A percentile compares a stretch with the other conserved stretches of the same genome.
Evolutionary conservation across 2,329 filamentous ascomycete species (phyloP).

Genomic region (Diaporthe ilicicola): DNA sequence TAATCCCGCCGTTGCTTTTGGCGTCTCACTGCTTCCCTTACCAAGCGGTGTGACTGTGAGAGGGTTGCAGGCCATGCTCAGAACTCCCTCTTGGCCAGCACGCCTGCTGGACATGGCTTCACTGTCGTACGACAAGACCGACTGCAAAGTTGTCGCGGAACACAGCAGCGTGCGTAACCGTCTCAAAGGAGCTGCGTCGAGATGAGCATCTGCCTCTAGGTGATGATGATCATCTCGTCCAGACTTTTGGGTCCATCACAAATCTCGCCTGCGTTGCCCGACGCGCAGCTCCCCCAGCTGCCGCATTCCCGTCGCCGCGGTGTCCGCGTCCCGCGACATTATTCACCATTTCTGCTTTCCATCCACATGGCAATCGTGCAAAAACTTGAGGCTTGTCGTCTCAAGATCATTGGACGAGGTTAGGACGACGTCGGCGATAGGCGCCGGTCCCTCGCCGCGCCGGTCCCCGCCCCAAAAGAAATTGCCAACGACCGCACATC

Average conservation of each 20-base stretch:
- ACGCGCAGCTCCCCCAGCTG: conserved; percentile 15
- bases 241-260: conserved; percentile 19
- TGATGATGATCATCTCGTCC: conserved; percentile 23
- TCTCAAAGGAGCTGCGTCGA: conserved; percentile 9
- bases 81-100: neutral
- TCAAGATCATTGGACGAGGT: conserved; percentile 6
- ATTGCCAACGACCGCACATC: conserved; percentile 17
- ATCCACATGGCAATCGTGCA: neutral
- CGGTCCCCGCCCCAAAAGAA: neutral
- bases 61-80: neutral
- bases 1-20: neutral
- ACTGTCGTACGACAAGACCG: neutral
- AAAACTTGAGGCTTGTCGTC: neutral
- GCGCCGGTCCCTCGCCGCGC: conserved; percentile 1
- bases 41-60: conserved; percentile 7
- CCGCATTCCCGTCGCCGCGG: conserved; percentile 4
- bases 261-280: conserved; percentile 28
- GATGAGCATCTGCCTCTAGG: conserved; percentile 1
- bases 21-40: conserved; percentile 1
- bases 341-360: neutral
- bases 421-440: neutral
- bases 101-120: neutral
- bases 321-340: neutral
- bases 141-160: neutral
- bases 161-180: conserved; percentile 14